phyloP scores from a whole-genome alignment of 2,329 filamentous ascomycete species.

The Alternaria brassicicola region DNA sequence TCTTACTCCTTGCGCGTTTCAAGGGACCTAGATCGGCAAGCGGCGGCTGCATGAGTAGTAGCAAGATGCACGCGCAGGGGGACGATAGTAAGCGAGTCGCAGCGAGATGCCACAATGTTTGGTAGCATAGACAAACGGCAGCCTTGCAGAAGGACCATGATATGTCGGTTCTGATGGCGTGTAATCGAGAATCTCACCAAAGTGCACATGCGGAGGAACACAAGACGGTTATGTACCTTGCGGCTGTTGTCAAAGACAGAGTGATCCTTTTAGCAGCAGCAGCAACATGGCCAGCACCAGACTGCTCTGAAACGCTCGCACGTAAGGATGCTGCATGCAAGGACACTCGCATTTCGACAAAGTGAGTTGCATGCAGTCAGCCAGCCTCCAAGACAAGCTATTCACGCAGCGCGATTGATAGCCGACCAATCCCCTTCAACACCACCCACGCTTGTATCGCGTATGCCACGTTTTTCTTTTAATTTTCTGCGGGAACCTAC shows the following conservation, averaged over 20 bases:
- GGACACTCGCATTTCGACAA: conserved; percentile 22
- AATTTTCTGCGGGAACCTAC: conserved; percentile 15
- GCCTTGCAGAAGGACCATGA: conserved; percentile 3
- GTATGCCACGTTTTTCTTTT: conserved; percentile 17
- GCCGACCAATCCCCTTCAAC: background rate
- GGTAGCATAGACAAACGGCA: conserved; percentile 1
- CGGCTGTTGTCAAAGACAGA: background rate
- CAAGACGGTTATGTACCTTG: background rate
- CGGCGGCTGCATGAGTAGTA: conserved; percentile 26
- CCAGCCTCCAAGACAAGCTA: conserved; percentile 9
- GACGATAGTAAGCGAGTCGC: background rate
- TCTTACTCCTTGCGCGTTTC: conserved; percentile 29
- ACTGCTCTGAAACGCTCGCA: conserved; percentile 23
- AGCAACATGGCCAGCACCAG: background rate
- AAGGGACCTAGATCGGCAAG: conserved; percentile 33
- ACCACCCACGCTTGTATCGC: conserved; percentile 10
- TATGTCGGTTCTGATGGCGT: background rate
- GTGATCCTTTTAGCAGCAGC: conserved; percentile 16
- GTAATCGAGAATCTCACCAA: background rate
- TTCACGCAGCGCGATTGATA: background rate
- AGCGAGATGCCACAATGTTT: conserved; percentile 6
- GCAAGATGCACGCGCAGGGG: conserved; percentile 26
- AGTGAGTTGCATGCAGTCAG: conserved; percentile 20
- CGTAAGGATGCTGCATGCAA: conserved; percentile 21
- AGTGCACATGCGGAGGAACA: background rate